These are phyloP conservation scores for Globisporangium ultimum DNA, from an alignment of 352 stramenopile genomes.

Conservation along the genomic window DNA sequence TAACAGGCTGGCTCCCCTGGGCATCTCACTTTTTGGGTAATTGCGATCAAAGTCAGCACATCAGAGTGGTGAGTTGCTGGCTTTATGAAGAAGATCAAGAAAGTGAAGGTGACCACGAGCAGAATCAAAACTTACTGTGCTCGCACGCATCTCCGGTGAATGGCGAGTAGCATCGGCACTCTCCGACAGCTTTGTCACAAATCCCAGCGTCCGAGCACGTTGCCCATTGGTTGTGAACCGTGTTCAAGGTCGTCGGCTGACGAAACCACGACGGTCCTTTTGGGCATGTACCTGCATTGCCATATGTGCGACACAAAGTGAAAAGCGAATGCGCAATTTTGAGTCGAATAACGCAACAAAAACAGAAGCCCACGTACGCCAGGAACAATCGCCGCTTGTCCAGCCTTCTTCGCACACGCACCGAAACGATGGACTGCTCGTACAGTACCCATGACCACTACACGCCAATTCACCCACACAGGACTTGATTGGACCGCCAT, in stretches of 20 bases:
- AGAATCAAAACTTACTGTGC: conserved; percentile 22
- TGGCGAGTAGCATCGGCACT: conserved; percentile 58
- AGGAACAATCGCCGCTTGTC: conserved; percentile 59
- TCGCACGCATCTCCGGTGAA: conserved; percentile 65
- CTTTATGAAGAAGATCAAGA: too few species aligned
- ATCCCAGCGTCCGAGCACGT: conserved; percentile 60
- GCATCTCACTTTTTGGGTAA: conserved; percentile 44
- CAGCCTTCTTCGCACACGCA: conserved; percentile 66
- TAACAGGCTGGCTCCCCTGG: conserved; percentile 47
- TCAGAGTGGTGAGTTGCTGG: neutral
- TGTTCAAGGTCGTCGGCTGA: conserved; percentile 34
- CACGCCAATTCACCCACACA: conserved; percentile 70
- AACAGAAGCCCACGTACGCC: conserved; percentile 24
- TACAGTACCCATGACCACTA: conserved; percentile 71
- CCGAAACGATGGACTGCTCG: conserved; percentile 42
- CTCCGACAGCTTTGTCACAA: conserved; percentile 48
- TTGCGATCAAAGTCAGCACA: neutral
- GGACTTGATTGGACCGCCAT: conserved; percentile 50
- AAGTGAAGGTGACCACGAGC: too few species aligned
- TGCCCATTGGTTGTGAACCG: conserved; percentile 45
- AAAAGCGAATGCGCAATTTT: neutral
- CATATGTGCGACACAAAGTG: neutral
- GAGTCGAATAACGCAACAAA: neutral
- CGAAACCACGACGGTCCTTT: conserved; percentile 63
- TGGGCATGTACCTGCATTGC: conserved; percentile 49